phyloP scores from a whole-genome alignment of 768 basidiomycete species.

The Lentinula detonsa region DNA sequence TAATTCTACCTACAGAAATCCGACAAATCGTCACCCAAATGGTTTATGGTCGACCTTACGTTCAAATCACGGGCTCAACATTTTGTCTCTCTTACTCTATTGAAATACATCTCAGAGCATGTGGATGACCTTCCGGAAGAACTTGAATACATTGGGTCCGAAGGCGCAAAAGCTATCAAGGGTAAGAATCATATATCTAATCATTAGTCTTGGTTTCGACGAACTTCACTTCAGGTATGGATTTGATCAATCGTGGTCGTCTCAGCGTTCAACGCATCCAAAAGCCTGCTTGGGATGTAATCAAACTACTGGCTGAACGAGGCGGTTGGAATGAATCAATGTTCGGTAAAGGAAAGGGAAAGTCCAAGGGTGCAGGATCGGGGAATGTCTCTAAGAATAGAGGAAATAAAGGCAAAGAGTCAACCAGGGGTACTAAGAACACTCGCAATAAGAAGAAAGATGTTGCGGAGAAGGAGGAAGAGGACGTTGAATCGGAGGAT shows the following conservation, averaged over 20 bases:
- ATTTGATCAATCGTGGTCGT: conserved; percentile 72
- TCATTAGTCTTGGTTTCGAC: background rate
- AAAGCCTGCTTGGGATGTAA: conserved; percentile 56
- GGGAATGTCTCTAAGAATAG: background rate
- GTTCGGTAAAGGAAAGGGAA: conserved; percentile 17
- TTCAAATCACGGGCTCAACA: conserved; percentile 60
- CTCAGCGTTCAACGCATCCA: conserved; percentile 84
- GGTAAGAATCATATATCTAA: conserved; percentile 27
- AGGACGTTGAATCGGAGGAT: background rate
- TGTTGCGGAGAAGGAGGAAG: conserved; percentile 10
- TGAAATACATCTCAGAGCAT: conserved; percentile 52
- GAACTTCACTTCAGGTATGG: conserved; percentile 49
- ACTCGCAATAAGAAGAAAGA: background rate
- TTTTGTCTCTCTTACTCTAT: conserved; percentile 73
- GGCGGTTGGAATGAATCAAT: conserved; percentile 74
- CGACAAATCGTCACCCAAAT: conserved; percentile 66
- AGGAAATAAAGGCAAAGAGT: background rate
- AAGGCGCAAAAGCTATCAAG: conserved; percentile 59
- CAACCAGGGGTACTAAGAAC: background rate
- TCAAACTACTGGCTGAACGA: conserved; percentile 52
- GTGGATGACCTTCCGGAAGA: conserved; percentile 33
- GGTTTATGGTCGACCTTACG: conserved; percentile 88
- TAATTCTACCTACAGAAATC: conserved; percentile 56
- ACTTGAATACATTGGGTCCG: conserved; percentile 61
- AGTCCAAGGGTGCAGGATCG: background rate